These are phyloP conservation scores for Kwoniella dejecticola DNA, from an alignment of 768 basidiomycete species.

Conservation along the genomic window DNA sequence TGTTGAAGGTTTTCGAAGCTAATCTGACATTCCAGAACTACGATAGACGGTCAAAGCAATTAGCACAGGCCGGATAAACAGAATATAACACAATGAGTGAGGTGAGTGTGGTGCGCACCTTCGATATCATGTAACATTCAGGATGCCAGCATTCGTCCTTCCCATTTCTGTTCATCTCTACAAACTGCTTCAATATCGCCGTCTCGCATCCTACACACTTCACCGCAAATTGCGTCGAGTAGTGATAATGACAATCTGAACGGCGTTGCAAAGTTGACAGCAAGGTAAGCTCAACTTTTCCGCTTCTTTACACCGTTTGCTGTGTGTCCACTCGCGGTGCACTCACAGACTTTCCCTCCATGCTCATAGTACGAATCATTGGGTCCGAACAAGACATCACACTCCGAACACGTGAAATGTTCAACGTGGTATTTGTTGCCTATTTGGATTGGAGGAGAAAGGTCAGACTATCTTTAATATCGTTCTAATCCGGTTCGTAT, in stretches of 20 bases:
- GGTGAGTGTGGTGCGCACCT: slow-evolving; percentile 62
- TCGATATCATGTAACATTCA: slow-evolving; percentile 99
- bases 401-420: slow-evolving; percentile 97
- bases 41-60: too few species aligned
- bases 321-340: too few species aligned
- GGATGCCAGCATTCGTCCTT: slow-evolving; percentile 99
- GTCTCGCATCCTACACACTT: slow-evolving; percentile 97
- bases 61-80: too few species aligned
- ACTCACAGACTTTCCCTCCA: slow-evolving; percentile 80
- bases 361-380: slow-evolving; percentile 99
- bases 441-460: slow-evolving; percentile 57
- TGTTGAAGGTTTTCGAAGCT: slow-evolving; percentile 53
- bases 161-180: slow-evolving; percentile 98
- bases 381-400: slow-evolving; percentile 92
- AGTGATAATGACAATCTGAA: slow-evolving; percentile 92
- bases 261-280: too few species aligned
- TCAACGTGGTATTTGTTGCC: slow-evolving; percentile 99
- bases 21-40: slow-evolving; percentile 98
- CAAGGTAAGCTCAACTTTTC: background rate
- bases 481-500: too few species aligned
- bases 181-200: slow-evolving; percentile 98
- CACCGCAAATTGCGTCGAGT: slow-evolving; percentile 96
- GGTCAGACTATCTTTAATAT: too few species aligned
- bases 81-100: background rate
- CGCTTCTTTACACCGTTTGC: background rate